phyloP scores from a whole-genome alignment of 2,329 filamentous ascomycete genomes.

The Colletotrichum noveboracense region DNA sequence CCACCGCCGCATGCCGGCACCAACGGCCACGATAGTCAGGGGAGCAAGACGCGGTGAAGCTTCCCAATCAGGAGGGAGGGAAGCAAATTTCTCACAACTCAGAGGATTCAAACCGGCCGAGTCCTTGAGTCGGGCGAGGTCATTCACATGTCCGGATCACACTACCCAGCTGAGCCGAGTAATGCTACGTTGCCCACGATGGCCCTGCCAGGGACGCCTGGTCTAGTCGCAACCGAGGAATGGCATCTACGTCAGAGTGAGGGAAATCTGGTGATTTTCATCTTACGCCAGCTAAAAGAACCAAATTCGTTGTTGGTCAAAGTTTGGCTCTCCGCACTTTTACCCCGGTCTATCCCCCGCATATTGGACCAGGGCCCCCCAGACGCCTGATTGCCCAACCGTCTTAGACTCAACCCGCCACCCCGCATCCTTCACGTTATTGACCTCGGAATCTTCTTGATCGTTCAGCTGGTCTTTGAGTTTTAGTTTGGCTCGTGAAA shows the following conservation, averaged over 20 bases:
- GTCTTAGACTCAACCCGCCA: background rate
- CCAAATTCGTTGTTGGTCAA: background rate
- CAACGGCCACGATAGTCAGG: conserved; percentile 6
- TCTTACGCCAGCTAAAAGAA: background rate
- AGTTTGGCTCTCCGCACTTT: background rate
- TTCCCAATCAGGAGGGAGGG: background rate
- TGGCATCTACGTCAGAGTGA: background rate
- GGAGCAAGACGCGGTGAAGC: background rate
- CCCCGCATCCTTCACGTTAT: background rate
- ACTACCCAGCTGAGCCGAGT: background rate
- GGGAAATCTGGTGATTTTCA: background rate
- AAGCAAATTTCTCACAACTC: background rate
- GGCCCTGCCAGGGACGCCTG: background rate
- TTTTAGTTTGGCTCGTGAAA: background rate
- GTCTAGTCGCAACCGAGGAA: background rate
- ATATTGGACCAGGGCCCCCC: conserved; percentile 12
- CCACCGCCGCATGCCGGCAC: background rate
- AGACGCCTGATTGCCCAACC: background rate
- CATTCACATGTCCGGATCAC: background rate
- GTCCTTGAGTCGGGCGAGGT: background rate
- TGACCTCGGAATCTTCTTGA: conserved; percentile 1
- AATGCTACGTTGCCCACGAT: background rate
- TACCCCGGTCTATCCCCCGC: conserved; percentile 6
- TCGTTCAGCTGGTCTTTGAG: background rate
- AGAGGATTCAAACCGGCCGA: background rate